Base-by-base conservation (phyloP, 1,284 basidiomycete genomes). In the Cryptococcus jaspeensis region DNA sequence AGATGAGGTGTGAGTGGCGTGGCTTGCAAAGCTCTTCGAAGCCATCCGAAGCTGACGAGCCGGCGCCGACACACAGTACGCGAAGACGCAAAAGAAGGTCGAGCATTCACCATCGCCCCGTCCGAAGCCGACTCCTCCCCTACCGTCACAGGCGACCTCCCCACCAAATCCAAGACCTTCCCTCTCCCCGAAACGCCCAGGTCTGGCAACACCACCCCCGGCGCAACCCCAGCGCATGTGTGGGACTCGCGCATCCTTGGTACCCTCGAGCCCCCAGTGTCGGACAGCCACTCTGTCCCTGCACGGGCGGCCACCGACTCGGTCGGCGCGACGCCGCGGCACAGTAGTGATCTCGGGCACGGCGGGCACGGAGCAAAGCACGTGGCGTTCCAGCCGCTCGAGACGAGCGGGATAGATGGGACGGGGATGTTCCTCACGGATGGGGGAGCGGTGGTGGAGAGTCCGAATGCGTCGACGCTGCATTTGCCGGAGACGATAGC, bases 91-190 rank as follows among this genome's bases (percentile, higher is more conserved):
- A 32, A 32, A 9, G 28, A 32, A 32, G 28, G 28, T 32, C 4
- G 28, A 32, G 5, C 28, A 32, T 32, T 32, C 28, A 41, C 46
- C 7, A 25, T 67, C 0, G 64, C 65, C 1, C 62, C 59, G 15
- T 73, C 71, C 3, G 72, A 73, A 61, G 71, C 69, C 0, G 63
- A 61, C 3, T 68, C 71, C 9, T 71, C 71, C 13, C 73, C 73
- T 8, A 71, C 70, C 0, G 55, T 74, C 4, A 61, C 60, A 23
- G 64, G 48, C 36, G 59, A 61, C 8, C n/a, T 53, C 11, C 67
- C 69, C 1, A 35, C 55, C n/a, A 70, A 66, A 52, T 65, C 72
- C 15, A 67, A 69, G 44, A 63, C 69, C 3, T 58, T 58, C 44
- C 61, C 58, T 37, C n/a, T 52, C 3, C 59, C 58, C 16, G 32